phyloP scores from a whole-genome alignment of 1,139 yeast genomes.

The Taiozyma onychis region DNA sequence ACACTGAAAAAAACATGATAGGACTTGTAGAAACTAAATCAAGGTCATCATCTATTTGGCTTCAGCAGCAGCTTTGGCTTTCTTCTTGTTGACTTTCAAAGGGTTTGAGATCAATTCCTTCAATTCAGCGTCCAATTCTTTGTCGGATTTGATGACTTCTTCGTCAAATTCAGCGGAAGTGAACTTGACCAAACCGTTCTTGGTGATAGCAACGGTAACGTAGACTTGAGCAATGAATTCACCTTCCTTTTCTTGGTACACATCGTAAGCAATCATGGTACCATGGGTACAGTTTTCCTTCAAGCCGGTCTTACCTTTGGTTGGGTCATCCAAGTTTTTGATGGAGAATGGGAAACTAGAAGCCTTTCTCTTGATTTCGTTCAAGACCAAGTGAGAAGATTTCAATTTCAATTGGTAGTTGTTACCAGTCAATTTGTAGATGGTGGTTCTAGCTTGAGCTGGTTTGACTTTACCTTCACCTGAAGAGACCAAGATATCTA shows the following conservation, averaged over 20 bases:
- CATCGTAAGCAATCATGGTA: slow-evolving; percentile 64
- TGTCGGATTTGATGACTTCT: slow-evolving; percentile 48
- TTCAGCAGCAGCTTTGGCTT: slow-evolving; percentile 31
- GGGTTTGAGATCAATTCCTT: slow-evolving; percentile 48
- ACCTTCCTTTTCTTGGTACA: slow-evolving; percentile 64
- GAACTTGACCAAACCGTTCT: slow-evolving; percentile 64
- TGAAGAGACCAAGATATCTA: slow-evolving; percentile 66
- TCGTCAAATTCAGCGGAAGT: slow-evolving; percentile 49
- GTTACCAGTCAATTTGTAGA: slow-evolving; percentile 69
- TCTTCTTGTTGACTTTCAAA: slow-evolving; percentile 49
- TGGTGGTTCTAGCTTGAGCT: slow-evolving; percentile 58
- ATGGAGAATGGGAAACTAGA: slow-evolving; percentile 72
- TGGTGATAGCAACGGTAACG: slow-evolving; percentile 73
- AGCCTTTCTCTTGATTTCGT: slow-evolving; percentile 60
- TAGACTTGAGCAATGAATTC: slow-evolving; percentile 68
- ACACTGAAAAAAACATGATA: neutral
- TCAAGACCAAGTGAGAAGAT: slow-evolving; percentile 62
- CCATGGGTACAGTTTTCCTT: slow-evolving; percentile 70
- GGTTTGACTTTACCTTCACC: slow-evolving; percentile 64
- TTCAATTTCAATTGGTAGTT: slow-evolving; percentile 67
- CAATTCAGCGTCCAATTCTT: slow-evolving; percentile 49
- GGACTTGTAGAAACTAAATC: neutral
- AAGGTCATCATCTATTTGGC: neutral
- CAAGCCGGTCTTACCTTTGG: slow-evolving; percentile 71
- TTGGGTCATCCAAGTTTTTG: slow-evolving; percentile 61